Evolutionary conservation across 2,329 filamentous ascomycete genomes (phyloP).

Genomic region (Nigrospora oryzae): DNA sequence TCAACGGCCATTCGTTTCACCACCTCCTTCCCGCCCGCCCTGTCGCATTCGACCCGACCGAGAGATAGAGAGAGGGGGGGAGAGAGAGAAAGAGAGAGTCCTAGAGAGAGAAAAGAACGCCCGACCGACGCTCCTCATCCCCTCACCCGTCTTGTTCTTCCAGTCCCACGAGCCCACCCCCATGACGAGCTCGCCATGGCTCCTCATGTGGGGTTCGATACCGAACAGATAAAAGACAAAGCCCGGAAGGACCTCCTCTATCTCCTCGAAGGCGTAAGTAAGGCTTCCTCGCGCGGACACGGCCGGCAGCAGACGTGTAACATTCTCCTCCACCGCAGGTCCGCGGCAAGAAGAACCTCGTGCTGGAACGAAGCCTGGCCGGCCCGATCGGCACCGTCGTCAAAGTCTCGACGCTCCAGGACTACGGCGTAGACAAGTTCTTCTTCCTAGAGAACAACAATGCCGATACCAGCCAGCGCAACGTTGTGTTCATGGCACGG

Average conservation of each 20-base stretch:
- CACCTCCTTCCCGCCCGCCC: too few species aligned
- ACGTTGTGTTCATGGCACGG: conserved; percentile 87
- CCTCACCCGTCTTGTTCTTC: background rate
- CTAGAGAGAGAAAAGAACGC: too few species aligned
- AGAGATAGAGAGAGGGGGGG: too few species aligned
- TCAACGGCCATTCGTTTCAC: too few species aligned
- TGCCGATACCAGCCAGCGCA: conserved; percentile 87
- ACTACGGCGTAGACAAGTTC: conserved; percentile 96
- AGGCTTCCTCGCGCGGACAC: conserved; percentile 9
- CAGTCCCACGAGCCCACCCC: conserved; percentile 7
- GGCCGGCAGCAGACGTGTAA: conserved; percentile 4
- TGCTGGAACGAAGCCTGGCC: conserved; percentile 84
- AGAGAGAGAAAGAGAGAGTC: too few species aligned
- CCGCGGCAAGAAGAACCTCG: conserved; percentile 95
- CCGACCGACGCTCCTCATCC: too few species aligned
- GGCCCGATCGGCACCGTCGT: conserved; percentile 85
- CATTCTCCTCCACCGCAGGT: conserved; percentile 49
- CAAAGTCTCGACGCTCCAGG: conserved; percentile 90
- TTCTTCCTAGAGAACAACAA: conserved; percentile 96
- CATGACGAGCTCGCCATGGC: conserved; percentile 56
- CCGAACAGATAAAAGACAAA: conserved; percentile 69
- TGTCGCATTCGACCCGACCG: too few species aligned
- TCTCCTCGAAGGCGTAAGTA: conserved; percentile 89
- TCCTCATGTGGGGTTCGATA: conserved; percentile 63
- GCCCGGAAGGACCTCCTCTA: conserved; percentile 82